A percentile compares a stretch with the other conserved stretches of the same genome.
Conservation (phyloP, 1,284 basidiomycete species). For the Leccinum olivaceoglutinosum region DNA sequence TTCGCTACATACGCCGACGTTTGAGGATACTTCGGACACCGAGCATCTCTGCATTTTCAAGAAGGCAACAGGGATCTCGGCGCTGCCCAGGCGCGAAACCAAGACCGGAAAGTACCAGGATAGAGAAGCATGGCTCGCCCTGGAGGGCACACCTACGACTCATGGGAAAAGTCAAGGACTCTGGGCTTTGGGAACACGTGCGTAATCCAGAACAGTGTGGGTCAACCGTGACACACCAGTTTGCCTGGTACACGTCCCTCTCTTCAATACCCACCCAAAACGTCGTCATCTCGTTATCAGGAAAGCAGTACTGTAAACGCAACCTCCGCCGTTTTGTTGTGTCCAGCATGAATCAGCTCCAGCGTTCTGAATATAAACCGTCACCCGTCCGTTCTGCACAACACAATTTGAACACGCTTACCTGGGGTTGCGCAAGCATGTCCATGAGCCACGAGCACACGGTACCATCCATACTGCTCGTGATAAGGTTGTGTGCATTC, state of each 20-base stretch:
- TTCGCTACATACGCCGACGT: slow-evolving; percentile 24
- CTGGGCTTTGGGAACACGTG: slow-evolving; percentile 19
- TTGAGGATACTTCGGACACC: slow-evolving; percentile 21
- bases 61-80: slow-evolving; percentile 5
- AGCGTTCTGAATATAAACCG: slow-evolving; percentile 59
- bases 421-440: slow-evolving; percentile 96
- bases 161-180: slow-evolving; percentile 22
- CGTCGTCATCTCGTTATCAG: slow-evolving; percentile 90
- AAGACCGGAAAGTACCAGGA: slow-evolving; percentile 28
- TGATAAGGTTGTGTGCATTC: slow-evolving; percentile 95
- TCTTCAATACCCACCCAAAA: slow-evolving; percentile 98
- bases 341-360: slow-evolving; percentile 78
- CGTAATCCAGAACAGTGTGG: slow-evolving; percentile 20
- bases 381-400: background rate
- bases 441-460: slow-evolving; percentile 98
- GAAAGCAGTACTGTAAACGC: slow-evolving; percentile 88
- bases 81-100: slow-evolving; percentile 29
- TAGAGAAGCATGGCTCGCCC: slow-evolving; percentile 10
- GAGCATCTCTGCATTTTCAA: slow-evolving; percentile 6
- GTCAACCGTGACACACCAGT: slow-evolving; percentile 74
- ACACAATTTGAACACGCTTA: slow-evolving; percentile 26
- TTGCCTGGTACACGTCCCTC: slow-evolving; percentile 92
- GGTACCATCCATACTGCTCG: slow-evolving; percentile 92
- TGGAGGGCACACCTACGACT: slow-evolving; percentile 10
- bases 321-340: slow-evolving; percentile 94